These are phyloP conservation scores for Yamadazyma spencermartinsiae DNA, from an alignment of 1,139 yeast species.

Conservation along the genomic window DNA sequence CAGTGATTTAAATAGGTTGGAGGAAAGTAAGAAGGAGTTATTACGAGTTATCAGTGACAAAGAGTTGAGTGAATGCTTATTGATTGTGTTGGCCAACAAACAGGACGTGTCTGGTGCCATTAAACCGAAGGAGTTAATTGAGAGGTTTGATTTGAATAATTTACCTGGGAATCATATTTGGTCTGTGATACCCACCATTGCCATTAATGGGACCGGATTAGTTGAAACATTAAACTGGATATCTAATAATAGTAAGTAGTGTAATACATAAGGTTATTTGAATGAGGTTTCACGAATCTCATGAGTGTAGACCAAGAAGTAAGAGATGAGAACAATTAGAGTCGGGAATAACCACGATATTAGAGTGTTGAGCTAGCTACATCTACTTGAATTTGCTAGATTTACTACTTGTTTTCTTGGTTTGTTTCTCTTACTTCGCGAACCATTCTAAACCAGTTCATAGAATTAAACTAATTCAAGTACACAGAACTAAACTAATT, in stretches of 20 bases:
- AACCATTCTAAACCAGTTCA: too few relatives aligned
- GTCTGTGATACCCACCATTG: slow-evolving; percentile 78
- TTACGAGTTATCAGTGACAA: slow-evolving; percentile 75
- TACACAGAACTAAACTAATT: too few relatives aligned
- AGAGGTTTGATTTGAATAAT: slow-evolving; percentile 53
- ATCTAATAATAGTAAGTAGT: slow-evolving; percentile 54
- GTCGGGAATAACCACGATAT: too few relatives aligned
- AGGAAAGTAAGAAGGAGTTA: slow-evolving; percentile 77
- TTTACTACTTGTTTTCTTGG: too few relatives aligned
- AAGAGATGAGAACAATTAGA: too few relatives aligned
- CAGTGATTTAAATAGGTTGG: slow-evolving; percentile 68
- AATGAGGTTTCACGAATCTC: too few relatives aligned
- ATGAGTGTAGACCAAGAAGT: too few relatives aligned
- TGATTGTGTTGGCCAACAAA: slow-evolving; percentile 87
- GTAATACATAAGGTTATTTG: background rate
- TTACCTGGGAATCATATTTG: slow-evolving; percentile 61
- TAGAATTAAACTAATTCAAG: too few relatives aligned
- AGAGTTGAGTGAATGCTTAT: slow-evolving; percentile 75
- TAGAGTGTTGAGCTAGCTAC: too few relatives aligned
- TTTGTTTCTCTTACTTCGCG: too few relatives aligned
- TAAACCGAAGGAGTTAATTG: slow-evolving; percentile 66
- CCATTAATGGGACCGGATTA: slow-evolving; percentile 73
- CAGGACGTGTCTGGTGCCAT: slow-evolving; percentile 72
- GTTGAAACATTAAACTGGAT: slow-evolving; percentile 77
- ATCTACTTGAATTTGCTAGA: too few relatives aligned